Base-by-base conservation (phyloP, 805 yeast genomes). In the Naumovozyma baii region DNA sequence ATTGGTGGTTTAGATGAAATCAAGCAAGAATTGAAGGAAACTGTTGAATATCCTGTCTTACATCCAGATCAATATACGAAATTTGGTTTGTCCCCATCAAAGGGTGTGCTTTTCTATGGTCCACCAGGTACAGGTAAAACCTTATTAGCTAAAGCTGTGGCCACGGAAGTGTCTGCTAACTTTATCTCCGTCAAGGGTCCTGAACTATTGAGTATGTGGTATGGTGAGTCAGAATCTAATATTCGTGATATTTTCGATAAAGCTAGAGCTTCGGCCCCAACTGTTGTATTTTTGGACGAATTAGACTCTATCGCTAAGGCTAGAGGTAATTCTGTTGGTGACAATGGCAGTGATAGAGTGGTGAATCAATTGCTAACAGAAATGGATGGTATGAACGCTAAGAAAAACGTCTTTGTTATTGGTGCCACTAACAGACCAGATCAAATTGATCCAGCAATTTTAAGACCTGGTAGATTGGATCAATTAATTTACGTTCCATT, bases 51-150 rank as follows among this genome's bases (percentile, higher is more conserved):
- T 64, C 99, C 99, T 31, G 98, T 92, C 39, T 72, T 90, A 63
- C 97, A 92, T 67, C 97, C 99, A 66, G 98, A 92, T 60, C 95
- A 90, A 73, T 92, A 86, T 69, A 84, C 94, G 66, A 94, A 92
- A 71, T 92, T 92, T 61, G 99, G 99, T 49, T 76, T 92, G 63
- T 80, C 97, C 8, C 98, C 99, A 40, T 80, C 98, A 31, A 88
- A 90, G 69, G 99, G 99, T 71, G 98, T 92, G 51, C 73, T 92
- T 63, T 92, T 92, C 74, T 92, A 83, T 64, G 99, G 99, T 54
- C 99, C 99, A 39, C 99, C 99, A 45, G 99, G 99, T 83, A 92
- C 97, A 45, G 98, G 98, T 87, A 92, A 92, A 71, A 92, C 99
- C 3, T 70, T 92, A 59, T 74, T 92, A 57, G 98, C 98, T 35